A percentile compares a stretch with the other conserved stretches of the same genome.
These are phyloP conservation scores for Citrus hindsii DNA, from an alignment of 345 rosid species.

Conservation along the genomic window DNA sequence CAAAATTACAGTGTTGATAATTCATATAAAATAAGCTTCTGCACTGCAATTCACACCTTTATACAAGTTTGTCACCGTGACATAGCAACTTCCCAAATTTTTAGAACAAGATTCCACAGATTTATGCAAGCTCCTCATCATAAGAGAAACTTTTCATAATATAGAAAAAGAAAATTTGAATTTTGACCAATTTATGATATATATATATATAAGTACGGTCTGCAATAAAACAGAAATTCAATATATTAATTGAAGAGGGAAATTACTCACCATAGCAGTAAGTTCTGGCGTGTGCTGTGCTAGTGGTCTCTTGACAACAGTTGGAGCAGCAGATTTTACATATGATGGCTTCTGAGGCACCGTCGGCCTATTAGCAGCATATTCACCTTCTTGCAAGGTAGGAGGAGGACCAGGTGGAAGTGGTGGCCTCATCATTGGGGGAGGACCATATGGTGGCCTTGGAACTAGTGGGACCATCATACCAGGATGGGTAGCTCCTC, in stretches of 20 bases:
- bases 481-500: conserved; percentile 56
- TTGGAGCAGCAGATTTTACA: conserved; percentile 95
- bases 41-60: not conserved
- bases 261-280: conserved; percentile 76
- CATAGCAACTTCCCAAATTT: not conserved
- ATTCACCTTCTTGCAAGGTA: conserved; percentile 44
- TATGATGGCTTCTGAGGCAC: conserved; percentile 87
- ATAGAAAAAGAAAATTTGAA: not conserved
- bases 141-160: not conserved
- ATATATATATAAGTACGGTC: not conserved
- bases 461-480: conserved; percentile 65
- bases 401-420: conserved; percentile 98
- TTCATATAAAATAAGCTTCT: not conserved
- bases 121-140: not conserved
- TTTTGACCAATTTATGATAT: not conserved
- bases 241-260: not conserved
- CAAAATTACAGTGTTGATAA: not conserved
- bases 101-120: not conserved
- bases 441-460: conserved; percentile 86
- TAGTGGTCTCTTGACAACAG: conserved; percentile 93
- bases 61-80: not conserved
- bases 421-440: conserved; percentile 93
- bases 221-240: not conserved
- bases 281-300: conserved; percentile 99
- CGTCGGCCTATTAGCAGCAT: conserved; percentile 40